Base-by-base conservation (phyloP, 495 filamentous ascomycete species). In the Lindgomyces ingoldianus region DNA sequence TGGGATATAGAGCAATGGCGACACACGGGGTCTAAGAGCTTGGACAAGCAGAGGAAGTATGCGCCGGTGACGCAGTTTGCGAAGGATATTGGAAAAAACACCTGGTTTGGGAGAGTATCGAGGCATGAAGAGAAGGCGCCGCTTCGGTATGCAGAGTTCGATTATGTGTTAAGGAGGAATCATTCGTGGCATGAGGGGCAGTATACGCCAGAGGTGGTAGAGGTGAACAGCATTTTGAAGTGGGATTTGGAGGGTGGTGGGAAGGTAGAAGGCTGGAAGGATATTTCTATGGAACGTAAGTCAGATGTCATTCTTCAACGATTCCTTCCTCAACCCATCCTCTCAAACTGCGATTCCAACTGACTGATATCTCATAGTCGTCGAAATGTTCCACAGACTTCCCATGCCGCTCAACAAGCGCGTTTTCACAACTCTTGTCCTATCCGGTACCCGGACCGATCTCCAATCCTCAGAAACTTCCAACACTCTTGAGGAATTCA, bases 131-230 rank as follows among this genome's bases (percentile, higher is more conserved):
- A 91, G 57, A 73, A 70, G 1, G 67, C 74, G 3, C 70, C 72
- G 42, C 89, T 87, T 6, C 81, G 74, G 21, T 90, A 83, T 80
- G 74, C 62, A 0, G 90, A 93, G 64, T 92, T 93, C 65, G 76
- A 81, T 22, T 62, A 64, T 0, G 83, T 81, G 33, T 74, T 92
- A 66, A 80, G 84, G 64, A 74, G 79, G 12, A 73, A 84, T 50
- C 91, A 93, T 74, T 82, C 82, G 4, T 75, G 82, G 74, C 80
- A 89, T 63, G 91, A 95, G 75, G 80, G 75, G 70, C 82, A 82
- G 44, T 92, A 89, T 72, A 94, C 89, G 30, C 88, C 89, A 14
- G 81, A 80, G 55, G 83, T 91, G 8, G 76, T 84, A n/a, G 79
- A 77, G 19, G 80, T 82, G 22, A 76, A 81, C 50, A 67, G 76